Base-by-base conservation (phyloP, 116 monocot species). In the Trichopus zeylanicus region DNA sequence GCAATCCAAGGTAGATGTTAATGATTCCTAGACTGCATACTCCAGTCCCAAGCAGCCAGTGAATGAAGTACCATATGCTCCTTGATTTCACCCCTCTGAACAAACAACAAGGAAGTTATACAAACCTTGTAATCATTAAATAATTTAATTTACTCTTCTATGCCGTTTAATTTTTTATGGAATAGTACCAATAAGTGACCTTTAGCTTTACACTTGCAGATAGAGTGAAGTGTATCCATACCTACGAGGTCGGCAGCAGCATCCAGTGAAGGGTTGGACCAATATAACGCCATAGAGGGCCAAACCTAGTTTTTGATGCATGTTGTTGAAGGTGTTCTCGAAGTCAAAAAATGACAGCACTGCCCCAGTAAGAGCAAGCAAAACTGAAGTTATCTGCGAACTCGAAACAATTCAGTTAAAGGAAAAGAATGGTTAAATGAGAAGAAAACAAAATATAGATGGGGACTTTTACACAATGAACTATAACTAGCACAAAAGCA, bases 291-390 rank as follows among this genome's bases (percentile, higher is more conserved):
- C 76, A 67, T 84, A 87, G 37, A 92, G 74, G 12, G 73, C 78
- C 38, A 87, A 25, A 10, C 92, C 92, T 25, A 87, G 57, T 32
- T 74, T 87, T 28, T 87, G 87, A 59, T 92, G 92, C 20, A 60
- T 67, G 61, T 87, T 92, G 60, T 54, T 69, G 87, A 92, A 92
- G 46, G 76, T 75, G 53, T 87, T 92, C 38, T 87, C 81, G 33
- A 92, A 92, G 31, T 87, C 71, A 63, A 46, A 79, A n/a, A 84
- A 23, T 0, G 88, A 84, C 12, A 81, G 69, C 34, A 76, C 55
- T 26, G 78, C 84, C 4, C 71, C 87, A 22, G 59, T 70, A 42
- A 42, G 42, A 42, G 81, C 75, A 60, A 87, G 78, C 22, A 78
- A 31, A 29, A 81, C 70, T 23, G 87, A 68, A 73, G 30, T 8